phyloP scores from a whole-genome alignment of 106 monocot genomes.

The Iris macrosiphon region DNA sequence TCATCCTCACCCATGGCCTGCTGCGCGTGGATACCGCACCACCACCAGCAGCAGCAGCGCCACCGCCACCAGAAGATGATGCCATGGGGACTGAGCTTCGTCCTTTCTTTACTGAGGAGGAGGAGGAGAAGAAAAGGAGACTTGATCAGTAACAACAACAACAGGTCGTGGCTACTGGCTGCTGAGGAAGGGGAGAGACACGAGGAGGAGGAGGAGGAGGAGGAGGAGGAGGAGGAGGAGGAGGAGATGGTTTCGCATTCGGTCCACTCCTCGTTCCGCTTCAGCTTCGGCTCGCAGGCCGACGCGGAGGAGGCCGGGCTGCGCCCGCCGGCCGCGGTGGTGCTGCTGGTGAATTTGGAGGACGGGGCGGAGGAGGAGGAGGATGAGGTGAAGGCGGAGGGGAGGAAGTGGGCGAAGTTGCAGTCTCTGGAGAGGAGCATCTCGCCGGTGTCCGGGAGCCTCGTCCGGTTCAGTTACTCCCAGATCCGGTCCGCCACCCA shows the following conservation, averaged over 20 bases:
- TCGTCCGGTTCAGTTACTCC: conserved; percentile 25
- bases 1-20: too few relatives aligned
- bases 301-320: too few relatives aligned
- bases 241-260: neutral
- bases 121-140: neutral
- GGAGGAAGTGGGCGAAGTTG: conserved; percentile 7
- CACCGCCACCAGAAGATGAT: neutral
- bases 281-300: conserved; percentile 24
- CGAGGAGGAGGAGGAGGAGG: too few relatives aligned
- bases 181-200: neutral
- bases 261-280: conserved; percentile 27
- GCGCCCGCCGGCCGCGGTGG: conserved; percentile 3
- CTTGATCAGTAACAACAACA: neutral
- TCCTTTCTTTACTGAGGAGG: neutral
- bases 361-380: conserved; percentile 12
- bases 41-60: neutral
- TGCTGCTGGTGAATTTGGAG: conserved; percentile 24
- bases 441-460: conserved; percentile 10
- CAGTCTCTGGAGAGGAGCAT: conserved; percentile 29
- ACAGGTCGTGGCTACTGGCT: conserved; percentile 24
- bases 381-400: neutral
- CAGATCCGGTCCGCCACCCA: conserved; percentile 31
- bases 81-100: too few relatives aligned
- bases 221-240: too few relatives aligned
- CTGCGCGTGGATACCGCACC: too few relatives aligned